Base-by-base conservation (phyloP, 306 rosid genomes). In the Cucurbita ficifolia region DNA sequence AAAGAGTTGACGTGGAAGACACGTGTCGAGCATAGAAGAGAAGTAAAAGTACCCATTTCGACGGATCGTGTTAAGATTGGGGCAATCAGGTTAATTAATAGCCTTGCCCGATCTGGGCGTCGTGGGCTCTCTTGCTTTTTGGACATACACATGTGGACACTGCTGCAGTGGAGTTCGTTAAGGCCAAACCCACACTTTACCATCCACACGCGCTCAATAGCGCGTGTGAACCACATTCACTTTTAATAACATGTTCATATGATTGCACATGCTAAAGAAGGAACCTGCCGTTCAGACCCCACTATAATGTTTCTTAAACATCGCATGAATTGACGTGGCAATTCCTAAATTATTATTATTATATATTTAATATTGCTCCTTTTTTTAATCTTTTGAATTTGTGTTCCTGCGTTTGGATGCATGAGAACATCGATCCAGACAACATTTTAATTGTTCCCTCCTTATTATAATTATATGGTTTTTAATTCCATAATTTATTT, bases 211-310 rank as follows among this genome's bases (percentile, higher is more conserved):
- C 58, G 8, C 74, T 69, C 12, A 48, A 2, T 0, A 11, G 43
- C 19, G 43, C 57, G 74, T 69, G 45, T 4, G 4, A 1, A 0
- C 6, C 33, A 18, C 46, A 7, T 6, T 17, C 69, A 0, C 6
- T 36, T 18, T 16, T 5, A 16, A 16, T 16, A 1, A 46, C 54
- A 45, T 67, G 57, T 48, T 69, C 74, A 48, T 69, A 69, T 69
- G 74, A 69, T 48, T 69, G 74, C 74, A 69, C 74, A 69, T 69
- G 74, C 57, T 24, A 16, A 69, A 24, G 57, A 69, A 69, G 43
- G 16, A 69, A 24, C 42, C 39, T 48, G 50, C 22, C 16, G 12
- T 67, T 67, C 56, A 69, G 24, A 69, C 18, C 18, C 16, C 13
- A 48, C 57, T 43, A 69, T 69, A 12, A 43, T 48, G 13, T 69